A percentile compares a stretch with the other conserved stretches of the same genome.
Conservation (phyloP, 2,329 filamentous ascomycete genomes). For the Trichoderma aggressivum region DNA sequence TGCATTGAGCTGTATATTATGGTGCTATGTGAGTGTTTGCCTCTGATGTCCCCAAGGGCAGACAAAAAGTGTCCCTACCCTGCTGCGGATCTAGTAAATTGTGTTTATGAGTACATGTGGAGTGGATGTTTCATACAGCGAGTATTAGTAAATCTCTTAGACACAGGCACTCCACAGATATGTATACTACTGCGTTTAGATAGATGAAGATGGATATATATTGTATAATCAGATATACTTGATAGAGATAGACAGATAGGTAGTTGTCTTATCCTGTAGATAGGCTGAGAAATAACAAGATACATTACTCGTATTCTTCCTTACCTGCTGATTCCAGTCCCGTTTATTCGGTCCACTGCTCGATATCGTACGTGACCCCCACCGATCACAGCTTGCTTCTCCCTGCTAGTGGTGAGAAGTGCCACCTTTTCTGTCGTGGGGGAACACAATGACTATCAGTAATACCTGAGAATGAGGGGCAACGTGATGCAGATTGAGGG, state of each 20-base stretch:
- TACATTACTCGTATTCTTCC: background rate
- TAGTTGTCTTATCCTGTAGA: background rate
- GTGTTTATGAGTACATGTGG: background rate
- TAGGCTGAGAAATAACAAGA: background rate
- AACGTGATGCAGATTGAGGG: constrained; percentile 1
- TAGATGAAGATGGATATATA: background rate
- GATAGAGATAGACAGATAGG: background rate
- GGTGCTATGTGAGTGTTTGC: background rate
- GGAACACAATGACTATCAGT: background rate
- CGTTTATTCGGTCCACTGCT: background rate
- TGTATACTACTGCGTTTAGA: background rate
- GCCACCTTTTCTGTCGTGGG: background rate
- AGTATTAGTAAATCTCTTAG: background rate
- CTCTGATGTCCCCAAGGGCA: background rate
- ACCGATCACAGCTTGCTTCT: background rate
- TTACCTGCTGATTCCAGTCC: background rate
- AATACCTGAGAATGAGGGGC: constrained; percentile 8
- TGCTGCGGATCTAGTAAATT: background rate
- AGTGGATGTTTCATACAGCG: background rate
- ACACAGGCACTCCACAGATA: background rate
- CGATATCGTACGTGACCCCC: background rate
- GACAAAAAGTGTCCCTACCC: background rate
- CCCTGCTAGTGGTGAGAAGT: background rate
- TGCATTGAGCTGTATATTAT: too few species aligned
- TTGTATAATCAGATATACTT: background rate